Percentiles rank a stretch among this genome's conserved stretches.
These are phyloP conservation scores for Xylaria telfairii DNA, from an alignment of 495 filamentous ascomycete species.

Conservation along the genomic window DNA sequence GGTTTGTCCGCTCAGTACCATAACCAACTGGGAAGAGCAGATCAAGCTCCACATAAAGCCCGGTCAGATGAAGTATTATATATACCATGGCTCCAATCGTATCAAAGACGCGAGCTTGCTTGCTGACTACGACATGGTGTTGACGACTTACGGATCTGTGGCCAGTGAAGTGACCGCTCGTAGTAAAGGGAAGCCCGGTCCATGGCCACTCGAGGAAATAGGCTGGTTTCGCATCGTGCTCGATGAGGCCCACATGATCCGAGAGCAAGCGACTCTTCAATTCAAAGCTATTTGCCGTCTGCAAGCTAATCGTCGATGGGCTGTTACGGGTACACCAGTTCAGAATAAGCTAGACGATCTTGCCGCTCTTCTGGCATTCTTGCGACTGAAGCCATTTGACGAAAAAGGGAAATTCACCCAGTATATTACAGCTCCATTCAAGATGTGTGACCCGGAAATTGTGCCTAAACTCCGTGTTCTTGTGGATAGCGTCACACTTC, in stretches of 20 bases:
- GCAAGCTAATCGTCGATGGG: conserved; percentile 85
- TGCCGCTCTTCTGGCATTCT: conserved; percentile 85
- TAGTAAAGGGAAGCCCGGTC: conserved; percentile 61
- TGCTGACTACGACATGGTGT: conserved; percentile 77
- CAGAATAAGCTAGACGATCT: conserved; percentile 94
- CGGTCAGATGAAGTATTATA: conserved; percentile 66
- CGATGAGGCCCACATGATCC: conserved; percentile 94
- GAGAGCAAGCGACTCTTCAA: conserved; percentile 78
- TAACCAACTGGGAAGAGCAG: conserved; percentile 92
- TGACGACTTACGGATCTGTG: conserved; percentile 92
- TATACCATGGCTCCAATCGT: conserved; percentile 84
- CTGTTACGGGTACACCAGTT: conserved; percentile 90
- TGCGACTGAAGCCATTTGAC: conserved; percentile 86
- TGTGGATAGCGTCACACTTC: conserved; percentile 88
- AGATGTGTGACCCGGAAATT: conserved; percentile 78
- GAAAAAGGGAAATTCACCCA: conserved; percentile 74
- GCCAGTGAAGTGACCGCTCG: conserved; percentile 74
- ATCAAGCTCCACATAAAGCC: conserved; percentile 78
- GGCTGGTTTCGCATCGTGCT: conserved; percentile 96
- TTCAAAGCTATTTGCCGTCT: conserved; percentile 86
- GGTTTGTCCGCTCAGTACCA: conserved; percentile 85
- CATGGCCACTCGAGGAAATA: conserved; percentile 73
- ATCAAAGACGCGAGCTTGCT: conserved; percentile 70
- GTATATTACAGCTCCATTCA: conserved; percentile 82
- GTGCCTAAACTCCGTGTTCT: conserved; percentile 86